Base-by-base conservation (phyloP, 352 stramenopile species). In the Pythium dissotocum region DNA sequence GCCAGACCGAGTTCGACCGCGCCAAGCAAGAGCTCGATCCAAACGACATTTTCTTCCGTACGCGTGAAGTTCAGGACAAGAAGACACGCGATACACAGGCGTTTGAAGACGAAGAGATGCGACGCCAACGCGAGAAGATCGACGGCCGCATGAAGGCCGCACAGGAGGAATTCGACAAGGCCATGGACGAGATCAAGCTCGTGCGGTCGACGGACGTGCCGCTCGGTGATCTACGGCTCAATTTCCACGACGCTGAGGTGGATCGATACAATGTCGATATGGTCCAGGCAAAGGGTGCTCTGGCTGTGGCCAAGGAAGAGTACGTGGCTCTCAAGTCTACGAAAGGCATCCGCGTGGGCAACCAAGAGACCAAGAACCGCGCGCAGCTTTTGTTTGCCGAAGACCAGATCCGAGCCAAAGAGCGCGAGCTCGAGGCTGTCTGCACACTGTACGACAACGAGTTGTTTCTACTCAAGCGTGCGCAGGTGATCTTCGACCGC, bases 31-130 rank as follows among this genome's bases (percentile, higher is more conserved):
- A 95, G 32, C 63, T 95, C 2, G 84, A 95, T 55, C 85, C 87
- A 10, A 91, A 77, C 33, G 84, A 91, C 32, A 76, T 90, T n/a
- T 94, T 88, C 69, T 94, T 94, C 36, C 75, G 75, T 1, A 92
- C 78, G 7, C 74, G 85, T 4, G 84, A 91, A 9, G 73, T 77
- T 0, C 79, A 90, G 32, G 83, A 91, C 61, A 82, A 81, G 46
- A 83, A 82, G 35, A 80, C 79, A 0, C 77, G 60, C 4, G 82
- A 83, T 0, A 79, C 89, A 52, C 77, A 93, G 48, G 64, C 56
- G 0, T 72, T 77, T 32, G 85, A 95, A 63, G 81, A 93, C 46
- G 63, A 76, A 16, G 81, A 91, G 51, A 63, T 87, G 18, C 42
- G 62, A 12, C 76, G 77, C 0, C 77, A 91, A 36, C 73, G 76